Evolutionary conservation across 1,284 basidiomycete species (phyloP).

Genomic region (Ustilago cynodontis): DNA sequence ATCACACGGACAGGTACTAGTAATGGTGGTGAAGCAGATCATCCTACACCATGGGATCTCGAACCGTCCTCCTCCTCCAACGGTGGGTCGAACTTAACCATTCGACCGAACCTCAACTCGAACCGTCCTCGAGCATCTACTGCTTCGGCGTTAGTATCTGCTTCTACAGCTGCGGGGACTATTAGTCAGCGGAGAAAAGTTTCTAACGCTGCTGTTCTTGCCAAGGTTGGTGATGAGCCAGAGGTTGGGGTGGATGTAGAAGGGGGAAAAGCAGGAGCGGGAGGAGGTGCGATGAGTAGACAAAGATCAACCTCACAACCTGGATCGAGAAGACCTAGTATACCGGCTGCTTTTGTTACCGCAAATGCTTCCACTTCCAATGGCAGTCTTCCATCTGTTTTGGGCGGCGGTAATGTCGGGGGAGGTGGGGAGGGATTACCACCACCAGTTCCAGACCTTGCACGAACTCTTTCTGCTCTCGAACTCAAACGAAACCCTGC

Average conservation of each 20-base stretch:
- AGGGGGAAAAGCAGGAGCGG: neutral
- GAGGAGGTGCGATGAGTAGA: conserved; percentile 15
- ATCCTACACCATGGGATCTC: conserved; percentile 35
- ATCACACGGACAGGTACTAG: neutral
- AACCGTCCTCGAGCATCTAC: conserved; percentile 43
- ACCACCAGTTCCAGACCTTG: conserved; percentile 55
- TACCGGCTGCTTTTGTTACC: conserved; percentile 50
- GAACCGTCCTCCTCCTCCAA: neutral
- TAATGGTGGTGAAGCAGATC: conserved; percentile 5
- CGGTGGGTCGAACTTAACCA: conserved; percentile 7
- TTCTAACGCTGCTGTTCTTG: neutral
- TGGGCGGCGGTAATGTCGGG: neutral
- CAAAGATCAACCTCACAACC: conserved; percentile 59
- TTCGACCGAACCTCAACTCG: conserved; percentile 10
- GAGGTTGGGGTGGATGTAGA: conserved; percentile 5
- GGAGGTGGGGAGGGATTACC: conserved; percentile 13
- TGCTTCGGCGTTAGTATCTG: conserved; percentile 36
- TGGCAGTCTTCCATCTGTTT: neutral
- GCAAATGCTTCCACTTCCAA: conserved; percentile 19
- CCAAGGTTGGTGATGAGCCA: conserved; percentile 8
- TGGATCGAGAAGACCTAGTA: conserved; percentile 47
- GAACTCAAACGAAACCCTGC: conserved; percentile 21
- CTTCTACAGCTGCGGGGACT: conserved; percentile 39
- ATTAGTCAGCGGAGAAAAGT: conserved; percentile 55
- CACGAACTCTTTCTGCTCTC: conserved; percentile 47